Evolutionary conservation across 176 grass and related monocot genomes (phyloP).

Genomic region (Aegilops tauschii): DNA sequence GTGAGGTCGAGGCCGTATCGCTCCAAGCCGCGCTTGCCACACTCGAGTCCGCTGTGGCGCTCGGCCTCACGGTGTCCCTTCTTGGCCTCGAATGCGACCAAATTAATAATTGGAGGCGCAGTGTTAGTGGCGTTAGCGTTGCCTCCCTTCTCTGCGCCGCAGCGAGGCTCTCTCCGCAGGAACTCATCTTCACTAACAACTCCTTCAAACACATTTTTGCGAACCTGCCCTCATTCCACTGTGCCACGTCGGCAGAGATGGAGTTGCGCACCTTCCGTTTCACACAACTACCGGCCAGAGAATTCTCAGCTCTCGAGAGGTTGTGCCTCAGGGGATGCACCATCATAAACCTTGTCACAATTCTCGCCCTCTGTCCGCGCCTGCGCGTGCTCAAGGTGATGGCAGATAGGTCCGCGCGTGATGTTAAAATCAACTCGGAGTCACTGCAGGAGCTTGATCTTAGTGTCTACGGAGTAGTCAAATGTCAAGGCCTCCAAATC

Average conservation of each 20-base stretch:
- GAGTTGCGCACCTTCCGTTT: neutral
- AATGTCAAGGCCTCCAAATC: too few species aligned
- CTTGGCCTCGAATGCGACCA: neutral
- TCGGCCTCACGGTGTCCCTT: neutral
- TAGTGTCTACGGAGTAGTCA: too few species aligned
- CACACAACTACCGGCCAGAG: neutral
- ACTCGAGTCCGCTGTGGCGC: neutral
- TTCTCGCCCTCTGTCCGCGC: too few species aligned
- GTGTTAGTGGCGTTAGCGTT: accelerated
- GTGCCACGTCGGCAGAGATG: neutral
- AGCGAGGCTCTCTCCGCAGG: neutral
- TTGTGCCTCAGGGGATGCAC: too few species aligned
- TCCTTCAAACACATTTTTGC: neutral
- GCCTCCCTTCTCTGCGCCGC: neutral
- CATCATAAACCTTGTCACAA: too few species aligned
- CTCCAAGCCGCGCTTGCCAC: neutral
- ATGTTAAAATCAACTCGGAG: too few species aligned
- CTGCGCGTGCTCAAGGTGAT: too few species aligned
- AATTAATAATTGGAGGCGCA: neutral
- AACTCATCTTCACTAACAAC: neutral
- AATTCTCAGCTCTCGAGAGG: neutral
- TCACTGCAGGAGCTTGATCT: neutral
- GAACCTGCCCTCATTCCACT: neutral
- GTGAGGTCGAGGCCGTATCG: neutral
- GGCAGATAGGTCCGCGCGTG: too few species aligned